These are phyloP conservation scores for Monocercomonoides exilis DNA, from an alignment of 78 protist genomes.

Conservation along the genomic window DNA sequence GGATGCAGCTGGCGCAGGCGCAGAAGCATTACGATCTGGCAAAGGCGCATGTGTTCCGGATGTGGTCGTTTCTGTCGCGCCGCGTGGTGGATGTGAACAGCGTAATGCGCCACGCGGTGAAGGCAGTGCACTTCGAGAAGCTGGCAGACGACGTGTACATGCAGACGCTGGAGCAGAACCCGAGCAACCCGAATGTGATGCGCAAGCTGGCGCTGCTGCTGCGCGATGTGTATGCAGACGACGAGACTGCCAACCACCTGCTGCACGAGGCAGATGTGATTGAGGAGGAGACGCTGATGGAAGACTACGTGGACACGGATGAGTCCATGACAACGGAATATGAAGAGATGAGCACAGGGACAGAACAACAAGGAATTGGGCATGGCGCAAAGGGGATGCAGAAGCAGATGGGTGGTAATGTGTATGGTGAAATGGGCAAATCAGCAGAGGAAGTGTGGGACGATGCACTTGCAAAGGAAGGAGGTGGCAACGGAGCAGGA, in stretches of 20 bases:
- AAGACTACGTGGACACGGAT: too few species aligned
- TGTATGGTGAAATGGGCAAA: too few species aligned
- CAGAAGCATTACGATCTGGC: neutral
- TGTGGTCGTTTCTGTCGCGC: neutral
- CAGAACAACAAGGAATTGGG: too few species aligned
- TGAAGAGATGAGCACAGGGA: too few species aligned
- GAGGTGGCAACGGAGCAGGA: too few species aligned
- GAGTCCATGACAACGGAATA: too few species aligned
- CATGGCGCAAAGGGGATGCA: too few species aligned
- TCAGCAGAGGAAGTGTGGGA: too few species aligned
- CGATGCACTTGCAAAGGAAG: too few species aligned
- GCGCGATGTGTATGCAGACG: neutral
- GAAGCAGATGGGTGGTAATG: too few species aligned
- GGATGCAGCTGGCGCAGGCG: neutral
- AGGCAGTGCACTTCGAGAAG: neutral
- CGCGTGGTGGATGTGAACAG: neutral
- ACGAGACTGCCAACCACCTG: neutral
- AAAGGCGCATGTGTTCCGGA: neutral
- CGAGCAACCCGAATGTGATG: neutral
- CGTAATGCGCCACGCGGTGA: neutral
- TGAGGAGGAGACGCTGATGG: neutral
- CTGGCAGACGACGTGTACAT: neutral
- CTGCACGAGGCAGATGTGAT: neutral
- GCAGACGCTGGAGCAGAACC: neutral
- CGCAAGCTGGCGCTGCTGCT: neutral